Percentiles rank a stretch among this genome's conserved stretches.
Evolutionary conservation across 2,329 filamentous ascomycete species (phyloP).

Genomic region (Fusarium chaquense): DNA sequence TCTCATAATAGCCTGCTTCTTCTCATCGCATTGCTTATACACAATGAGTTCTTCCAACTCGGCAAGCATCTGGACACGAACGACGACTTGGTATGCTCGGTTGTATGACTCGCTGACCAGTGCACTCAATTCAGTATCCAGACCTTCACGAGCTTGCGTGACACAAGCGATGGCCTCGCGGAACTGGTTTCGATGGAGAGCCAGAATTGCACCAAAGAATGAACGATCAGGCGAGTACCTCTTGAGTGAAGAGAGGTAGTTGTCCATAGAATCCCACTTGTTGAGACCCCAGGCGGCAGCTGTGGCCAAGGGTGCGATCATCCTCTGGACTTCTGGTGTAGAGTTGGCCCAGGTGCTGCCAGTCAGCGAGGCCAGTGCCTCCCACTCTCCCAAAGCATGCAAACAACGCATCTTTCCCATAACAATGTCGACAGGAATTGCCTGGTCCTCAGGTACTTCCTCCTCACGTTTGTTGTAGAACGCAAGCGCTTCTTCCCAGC

Average conservation of each 20-base stretch:
- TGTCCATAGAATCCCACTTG: conserved; percentile 99
- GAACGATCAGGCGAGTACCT: conserved; percentile 91
- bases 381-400: conserved; percentile 97
- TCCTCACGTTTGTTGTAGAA: conserved; percentile 90
- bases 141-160: conserved; percentile 88
- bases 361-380: conserved; percentile 86
- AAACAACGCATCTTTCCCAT: conserved; percentile 99
- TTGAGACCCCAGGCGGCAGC: conserved; percentile 96
- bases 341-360: conserved; percentile 96
- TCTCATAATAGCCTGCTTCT: conserved; percentile 91
- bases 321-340: conserved; percentile 84
- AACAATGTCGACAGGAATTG: conserved; percentile 86
- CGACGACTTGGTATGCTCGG: conserved; percentile 95
- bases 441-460: conserved; percentile 69
- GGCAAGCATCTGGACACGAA: conserved; percentile 98
- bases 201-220: conserved; percentile 96
- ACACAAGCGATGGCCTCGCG: conserved; percentile 90
- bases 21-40: conserved; percentile 94
- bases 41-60: conserved; percentile 98
- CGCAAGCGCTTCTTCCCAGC: conserved; percentile 95
- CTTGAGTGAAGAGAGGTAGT: conserved; percentile 95
- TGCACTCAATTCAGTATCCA: conserved; percentile 95
- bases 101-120: conserved; percentile 99
- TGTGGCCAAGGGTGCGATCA: conserved; percentile 92
- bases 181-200: conserved; percentile 96